A percentile compares a stretch with the other conserved stretches of the same genome.
Evolutionary conservation across 2,329 filamentous ascomycete species (phyloP).

Genomic region (Ceratocystis eucalypticola): DNA sequence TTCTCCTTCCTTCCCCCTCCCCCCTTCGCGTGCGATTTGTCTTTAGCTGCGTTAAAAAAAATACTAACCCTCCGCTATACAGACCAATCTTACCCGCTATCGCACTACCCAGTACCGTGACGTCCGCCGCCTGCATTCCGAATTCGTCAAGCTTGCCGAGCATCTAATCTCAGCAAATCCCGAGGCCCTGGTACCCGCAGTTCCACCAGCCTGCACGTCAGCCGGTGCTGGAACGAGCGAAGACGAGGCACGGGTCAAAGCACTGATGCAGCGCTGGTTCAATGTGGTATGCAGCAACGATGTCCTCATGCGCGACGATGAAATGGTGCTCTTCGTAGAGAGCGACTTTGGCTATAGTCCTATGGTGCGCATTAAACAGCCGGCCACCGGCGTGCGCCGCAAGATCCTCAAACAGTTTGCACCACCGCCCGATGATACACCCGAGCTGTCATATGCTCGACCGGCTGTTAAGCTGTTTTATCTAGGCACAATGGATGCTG

Average conservation of each 20-base stretch:
- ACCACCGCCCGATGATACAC: slow-evolving; percentile 90
- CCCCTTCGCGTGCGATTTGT: not conserved
- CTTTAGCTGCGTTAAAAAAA: not conserved
- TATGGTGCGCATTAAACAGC: slow-evolving; percentile 88
- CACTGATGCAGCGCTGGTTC: slow-evolving; percentile 83
- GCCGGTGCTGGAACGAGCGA: slow-evolving; percentile 93
- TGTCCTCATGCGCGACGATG: slow-evolving; percentile 84
- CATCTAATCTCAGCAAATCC: slow-evolving; percentile 97
- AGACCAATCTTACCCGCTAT: slow-evolving; percentile 99
- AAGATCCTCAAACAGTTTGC: slow-evolving; percentile 98
- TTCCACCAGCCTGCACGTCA: slow-evolving; percentile 86
- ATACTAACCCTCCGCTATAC: not conserved
- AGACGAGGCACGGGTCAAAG: slow-evolving; percentile 80
- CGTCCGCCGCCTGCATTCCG: slow-evolving; percentile 84
- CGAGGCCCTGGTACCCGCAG: slow-evolving; percentile 83
- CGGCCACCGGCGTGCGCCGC: slow-evolving; percentile 83
- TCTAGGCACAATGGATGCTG: slow-evolving; percentile 87
- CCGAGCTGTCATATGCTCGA: slow-evolving; percentile 78
- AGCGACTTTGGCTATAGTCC: slow-evolving; percentile 97
- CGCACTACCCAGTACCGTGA: slow-evolving; percentile 97
- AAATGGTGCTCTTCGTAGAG: slow-evolving; percentile 97
- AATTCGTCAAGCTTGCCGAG: slow-evolving; percentile 91
- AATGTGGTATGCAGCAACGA: slow-evolving; percentile 89
- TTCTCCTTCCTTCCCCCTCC: not conserved
- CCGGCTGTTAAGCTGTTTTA: slow-evolving; percentile 94